Conservation (phyloP, 441 rosid genomes). For the Croton laevigatus region DNA sequence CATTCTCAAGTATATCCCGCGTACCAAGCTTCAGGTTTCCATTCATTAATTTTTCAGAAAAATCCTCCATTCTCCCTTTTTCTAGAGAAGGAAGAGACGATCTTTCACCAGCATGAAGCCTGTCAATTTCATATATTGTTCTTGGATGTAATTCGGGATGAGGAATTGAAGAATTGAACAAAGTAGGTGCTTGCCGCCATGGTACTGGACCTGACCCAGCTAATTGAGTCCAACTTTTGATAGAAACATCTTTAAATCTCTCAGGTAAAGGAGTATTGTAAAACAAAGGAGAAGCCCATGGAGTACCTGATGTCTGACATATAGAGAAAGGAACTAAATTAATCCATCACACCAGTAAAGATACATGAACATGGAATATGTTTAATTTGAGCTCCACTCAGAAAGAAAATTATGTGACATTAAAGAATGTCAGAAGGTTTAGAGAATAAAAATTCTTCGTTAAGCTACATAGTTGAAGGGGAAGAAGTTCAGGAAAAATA, state of each 20-base stretch:
- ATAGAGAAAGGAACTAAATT: conserved; percentile 19
- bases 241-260: conserved; percentile 52
- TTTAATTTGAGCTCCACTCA: conserved; percentile 8
- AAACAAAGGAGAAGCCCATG: conserved; percentile 51
- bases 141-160: conserved; percentile 59
- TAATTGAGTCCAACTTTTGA: conserved; percentile 63
- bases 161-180: conserved; percentile 58
- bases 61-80: conserved; percentile 54
- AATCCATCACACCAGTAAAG: conserved; percentile 8
- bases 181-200: conserved; percentile 73
- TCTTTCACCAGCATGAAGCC: conserved; percentile 42
- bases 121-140: conserved; percentile 49
- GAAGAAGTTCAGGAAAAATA: not conserved
- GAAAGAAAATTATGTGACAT: not conserved
- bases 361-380: conserved; percentile 7
- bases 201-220: conserved; percentile 77
- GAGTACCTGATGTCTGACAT: conserved; percentile 57
- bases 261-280: conserved; percentile 47
- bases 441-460: not conserved
- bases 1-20: conserved; percentile 48
- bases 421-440: not conserved
- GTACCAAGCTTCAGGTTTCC: conserved; percentile 50
- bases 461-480: not conserved
- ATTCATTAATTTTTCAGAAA: conserved; percentile 56
- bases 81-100: conserved; percentile 46